These are phyloP conservation scores for Adenanthera pavonina DNA, from an alignment of 306 rosid genomes.

Conservation along the genomic window DNA sequence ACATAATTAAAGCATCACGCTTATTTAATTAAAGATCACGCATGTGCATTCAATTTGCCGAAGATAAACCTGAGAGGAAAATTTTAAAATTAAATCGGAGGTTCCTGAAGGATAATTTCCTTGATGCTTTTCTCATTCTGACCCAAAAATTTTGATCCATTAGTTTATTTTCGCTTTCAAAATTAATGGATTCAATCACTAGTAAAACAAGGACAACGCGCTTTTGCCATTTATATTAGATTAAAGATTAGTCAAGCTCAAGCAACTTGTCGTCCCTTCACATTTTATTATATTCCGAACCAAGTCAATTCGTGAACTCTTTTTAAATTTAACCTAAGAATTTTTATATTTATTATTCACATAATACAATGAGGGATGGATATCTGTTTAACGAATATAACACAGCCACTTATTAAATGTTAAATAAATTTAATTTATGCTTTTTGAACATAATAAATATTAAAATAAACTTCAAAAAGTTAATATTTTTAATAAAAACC, in stretches of 20 bases:
- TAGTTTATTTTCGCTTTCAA: neutral
- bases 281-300: neutral
- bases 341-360: too few relatives aligned
- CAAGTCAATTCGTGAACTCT: neutral
- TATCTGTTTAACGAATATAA: too few relatives aligned
- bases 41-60: neutral
- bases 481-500: too few relatives aligned
- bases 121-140: neutral
- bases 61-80: neutral
- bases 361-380: too few relatives aligned
- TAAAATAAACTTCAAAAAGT: too few relatives aligned
- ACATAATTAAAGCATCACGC: slow-evolving; percentile 43
- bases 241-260: neutral
- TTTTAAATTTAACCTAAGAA: too few relatives aligned
- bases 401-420: too few relatives aligned
- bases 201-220: neutral
- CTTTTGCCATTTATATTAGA: neutral
- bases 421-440: too few relatives aligned
- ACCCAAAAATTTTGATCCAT: neutral
- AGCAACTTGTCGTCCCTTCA: neutral
- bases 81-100: neutral
- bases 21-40: slow-evolving; percentile 2
- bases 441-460: too few relatives aligned
- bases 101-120: slow-evolving; percentile 1
- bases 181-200: neutral